Conservation (phyloP, 2,329 filamentous ascomycete species). For the Fusarium odoratissimum region DNA sequence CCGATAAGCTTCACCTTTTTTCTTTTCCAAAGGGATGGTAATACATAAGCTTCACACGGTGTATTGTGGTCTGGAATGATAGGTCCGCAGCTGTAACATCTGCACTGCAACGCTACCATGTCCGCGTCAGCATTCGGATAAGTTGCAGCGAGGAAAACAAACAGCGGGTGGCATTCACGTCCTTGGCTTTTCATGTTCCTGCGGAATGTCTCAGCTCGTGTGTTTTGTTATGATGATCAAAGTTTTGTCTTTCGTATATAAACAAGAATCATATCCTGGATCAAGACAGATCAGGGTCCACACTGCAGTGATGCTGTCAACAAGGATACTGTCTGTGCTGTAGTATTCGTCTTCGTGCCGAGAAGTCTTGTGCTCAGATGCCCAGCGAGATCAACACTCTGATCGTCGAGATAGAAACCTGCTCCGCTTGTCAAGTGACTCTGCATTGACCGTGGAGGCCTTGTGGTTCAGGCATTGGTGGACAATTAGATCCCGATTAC, state of each 20-base stretch:
- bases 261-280: neutral
- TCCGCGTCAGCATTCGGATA: constrained; percentile 24
- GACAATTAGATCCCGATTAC: constrained; percentile 7
- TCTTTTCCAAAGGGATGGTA: neutral
- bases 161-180: neutral
- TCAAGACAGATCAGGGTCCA: neutral
- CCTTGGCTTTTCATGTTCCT: constrained; percentile 10
- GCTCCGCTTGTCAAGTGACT: neutral
- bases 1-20: neutral
- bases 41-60: neutral
- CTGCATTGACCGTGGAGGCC: neutral
- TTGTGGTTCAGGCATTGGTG: constrained; percentile 1
- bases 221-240: neutral
- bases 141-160: neutral
- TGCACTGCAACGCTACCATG: constrained; percentile 18
- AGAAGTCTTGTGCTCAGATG: neutral
- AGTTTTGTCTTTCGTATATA: neutral
- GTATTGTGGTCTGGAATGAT: constrained; percentile 6
- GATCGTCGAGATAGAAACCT: neutral
- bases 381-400: neutral
- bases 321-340: neutral
- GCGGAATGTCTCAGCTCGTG: constrained; percentile 8
- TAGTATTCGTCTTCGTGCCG: neutral
- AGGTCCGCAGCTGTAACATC: neutral
- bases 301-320: neutral